phyloP scores from a whole-genome alignment of 2,329 filamentous ascomycete species.

The Xylariales sp. region DNA sequence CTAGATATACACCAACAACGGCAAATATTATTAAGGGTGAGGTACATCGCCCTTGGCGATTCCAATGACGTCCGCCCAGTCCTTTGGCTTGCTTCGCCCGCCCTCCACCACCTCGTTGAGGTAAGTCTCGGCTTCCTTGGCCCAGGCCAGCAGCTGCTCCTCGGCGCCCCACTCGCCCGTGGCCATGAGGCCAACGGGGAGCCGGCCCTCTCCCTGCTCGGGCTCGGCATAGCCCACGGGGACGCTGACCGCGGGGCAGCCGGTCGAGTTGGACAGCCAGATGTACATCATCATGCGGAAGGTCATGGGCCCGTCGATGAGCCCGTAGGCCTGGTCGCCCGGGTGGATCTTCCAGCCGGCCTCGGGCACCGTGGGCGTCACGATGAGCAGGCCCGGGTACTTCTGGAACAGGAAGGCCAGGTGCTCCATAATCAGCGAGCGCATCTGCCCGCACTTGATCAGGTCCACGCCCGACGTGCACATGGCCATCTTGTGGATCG shows the following conservation, averaged over 20 bases:
- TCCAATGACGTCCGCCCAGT: slow-evolving; percentile 55
- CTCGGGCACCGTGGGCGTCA: slow-evolving; percentile 74
- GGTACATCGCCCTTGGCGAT: slow-evolving; percentile 24
- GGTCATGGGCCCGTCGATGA: slow-evolving; percentile 68
- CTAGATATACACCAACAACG: too few species aligned
- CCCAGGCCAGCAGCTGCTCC: slow-evolving; percentile 59
- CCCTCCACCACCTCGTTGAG: slow-evolving; percentile 42
- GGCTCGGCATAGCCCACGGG: slow-evolving; percentile 70
- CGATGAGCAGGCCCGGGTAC: slow-evolving; percentile 71
- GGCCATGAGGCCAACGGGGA: slow-evolving; percentile 60
- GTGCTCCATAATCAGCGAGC: slow-evolving; percentile 58
- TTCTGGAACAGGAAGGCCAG: slow-evolving; percentile 47
- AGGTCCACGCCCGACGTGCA: slow-evolving; percentile 67
- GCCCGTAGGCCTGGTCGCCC: slow-evolving; percentile 62
- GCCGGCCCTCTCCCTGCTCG: slow-evolving; percentile 49
- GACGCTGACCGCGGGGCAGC: slow-evolving; percentile 69
- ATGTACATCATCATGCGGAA: slow-evolving; percentile 82
- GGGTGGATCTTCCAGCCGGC: slow-evolving; percentile 65
- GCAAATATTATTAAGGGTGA: too few species aligned
- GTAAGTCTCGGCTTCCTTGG: slow-evolving; percentile 51
- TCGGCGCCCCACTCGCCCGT: slow-evolving; percentile 65
- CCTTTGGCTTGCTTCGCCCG: slow-evolving; percentile 44
- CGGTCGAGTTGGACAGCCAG: slow-evolving; percentile 79
- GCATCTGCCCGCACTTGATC: slow-evolving; percentile 67
- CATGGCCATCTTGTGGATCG: slow-evolving; percentile 62